Base-by-base conservation (phyloP, 1,284 basidiomycete genomes). In the Ceratobasidium sp. region DNA sequence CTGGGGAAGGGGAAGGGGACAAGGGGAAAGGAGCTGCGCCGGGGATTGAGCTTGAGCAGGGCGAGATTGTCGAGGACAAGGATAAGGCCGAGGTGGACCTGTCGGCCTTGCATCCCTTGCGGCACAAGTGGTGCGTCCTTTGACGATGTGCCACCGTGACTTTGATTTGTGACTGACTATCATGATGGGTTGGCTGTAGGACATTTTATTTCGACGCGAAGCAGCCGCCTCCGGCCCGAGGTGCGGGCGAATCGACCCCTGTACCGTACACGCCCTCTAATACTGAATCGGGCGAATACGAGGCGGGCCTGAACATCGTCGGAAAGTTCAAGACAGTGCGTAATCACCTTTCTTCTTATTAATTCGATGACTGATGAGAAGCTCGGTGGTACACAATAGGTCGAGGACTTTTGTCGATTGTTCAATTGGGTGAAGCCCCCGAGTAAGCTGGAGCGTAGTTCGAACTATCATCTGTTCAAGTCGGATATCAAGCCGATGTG, bases 391-490 rank as follows among this genome's bases (percentile, higher is more conserved):
- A 53, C 81, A 76, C 66, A 53, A 75, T 9, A 82, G 78, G 84
- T 98, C 73, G 93, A 98, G 82, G 89, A 90, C 31, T 98, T 96
- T 85, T 96, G 95, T 80, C 89, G 93, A n/a, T 94, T 95, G 84
- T 94, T 97, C 86, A 96, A 97, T 84, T 97, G 96, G 90, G 89
- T 97, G 76, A 94, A 95, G 82, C 91, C 93, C 1, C 96, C 96
- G 1, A 95, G 93, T 60, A 89, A 90, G 78, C 89, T 98, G 48
- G 93, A 95, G 78, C 90, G 90, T 78, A 94, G 95, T 82, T 92
- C 92, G 48, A 97, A 96, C 84, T 97, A 97, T 81, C 96, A 98
- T 81, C 85, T 98, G 73, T 98, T 98, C 89, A 98, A 98, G 83
- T 87, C 89, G 33, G 92, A 92, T 45, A 93, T 93, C 84, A 95